Evolutionary conservation across 164 flowering plant genomes (phyloP).

Genomic region (Euptelea pleiosperma): DNA sequence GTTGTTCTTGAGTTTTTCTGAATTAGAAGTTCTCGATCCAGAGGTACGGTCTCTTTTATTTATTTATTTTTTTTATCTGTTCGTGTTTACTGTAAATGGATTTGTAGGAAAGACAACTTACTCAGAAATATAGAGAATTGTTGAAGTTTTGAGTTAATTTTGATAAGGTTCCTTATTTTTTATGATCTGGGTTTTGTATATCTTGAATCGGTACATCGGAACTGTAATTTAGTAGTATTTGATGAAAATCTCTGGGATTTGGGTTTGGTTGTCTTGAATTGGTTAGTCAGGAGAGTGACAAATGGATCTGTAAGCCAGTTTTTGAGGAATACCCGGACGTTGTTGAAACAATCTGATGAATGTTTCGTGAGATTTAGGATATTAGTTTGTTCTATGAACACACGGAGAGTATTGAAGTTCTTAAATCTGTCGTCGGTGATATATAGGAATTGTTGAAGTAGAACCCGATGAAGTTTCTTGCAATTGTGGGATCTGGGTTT

Average conservation of each 20-base stretch:
- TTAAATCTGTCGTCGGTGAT: too few relatives aligned
- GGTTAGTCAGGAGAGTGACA: not conserved
- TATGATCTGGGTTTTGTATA: slow-evolving; percentile 4
- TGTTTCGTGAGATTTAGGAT: slow-evolving; percentile 2
- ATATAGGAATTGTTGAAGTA: not conserved
- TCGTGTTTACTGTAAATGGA: not conserved
- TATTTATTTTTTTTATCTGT: not conserved
- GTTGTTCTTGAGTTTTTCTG: not conserved
- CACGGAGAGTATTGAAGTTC: not conserved
- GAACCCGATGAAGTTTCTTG: slow-evolving; percentile 21
- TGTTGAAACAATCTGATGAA: not conserved
- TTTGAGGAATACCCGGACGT: not conserved
- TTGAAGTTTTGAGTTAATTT: not conserved
- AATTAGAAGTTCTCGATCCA: not conserved
- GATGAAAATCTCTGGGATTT: not conserved
- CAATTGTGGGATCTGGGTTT: slow-evolving; percentile 21
- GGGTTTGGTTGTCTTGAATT: not conserved
- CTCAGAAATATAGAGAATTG: not conserved
- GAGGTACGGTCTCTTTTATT: not conserved
- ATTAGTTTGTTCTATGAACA: not conserved
- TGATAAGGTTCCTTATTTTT: not conserved
- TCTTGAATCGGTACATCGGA: not conserved
- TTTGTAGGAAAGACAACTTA: not conserved
- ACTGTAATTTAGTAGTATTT: not conserved
- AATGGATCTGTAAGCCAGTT: not conserved